Base-by-base conservation (phyloP, 306 rosid genomes). In the Cyamopsis tetragonoloba region DNA sequence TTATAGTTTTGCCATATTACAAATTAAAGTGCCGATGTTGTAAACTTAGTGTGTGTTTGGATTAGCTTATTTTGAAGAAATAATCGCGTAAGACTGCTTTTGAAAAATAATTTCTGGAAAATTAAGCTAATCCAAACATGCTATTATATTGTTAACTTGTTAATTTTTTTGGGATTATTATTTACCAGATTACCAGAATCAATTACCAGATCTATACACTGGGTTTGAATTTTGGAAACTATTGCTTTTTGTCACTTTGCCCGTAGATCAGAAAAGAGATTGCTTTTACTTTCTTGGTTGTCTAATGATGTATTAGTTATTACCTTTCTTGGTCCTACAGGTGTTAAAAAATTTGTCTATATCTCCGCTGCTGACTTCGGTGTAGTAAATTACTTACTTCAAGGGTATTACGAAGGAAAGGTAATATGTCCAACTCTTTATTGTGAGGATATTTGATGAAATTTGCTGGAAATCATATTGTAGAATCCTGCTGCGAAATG, bases 341-440 rank as follows among this genome's bases (percentile, higher is more conserved):
- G 99, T 80, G 90, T 89, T 44, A 93, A 90, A 81, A 83, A 90
- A 80, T 93, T 89, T 80, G 89, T 88, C 61, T 90, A 93, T 68
- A 78, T 90, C 79, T 93, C 99, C 58, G 97, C 99, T 30, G 97
- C 97, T 71, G 99, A 86, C 84, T 88, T 88, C 80, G 99, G 99
- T 38, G 70, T 83, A 65, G 91, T 27, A 58, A 93, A 93, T 82
- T 87, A 84, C 79, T 37, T 89, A 55, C 56, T 93, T 54, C 83
- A 18, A 54, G 99, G 99, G 31, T 93, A 93, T 84, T 93, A 89
- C 61, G 92, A 86, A 71, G 99, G 99, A 77, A 93, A 93, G 99
- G 99, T 93, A 84, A 60, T 8, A 8, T 37, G 9, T 49, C 50
- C 73, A 31, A 35, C 71, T 71, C 50, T 39, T 68, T 37, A 58